Percentiles rank a stretch among this genome's conserved stretches.
These are phyloP conservation scores for Plantago elongata DNA, from an alignment of 257 asterid species.

Conservation along the genomic window DNA sequence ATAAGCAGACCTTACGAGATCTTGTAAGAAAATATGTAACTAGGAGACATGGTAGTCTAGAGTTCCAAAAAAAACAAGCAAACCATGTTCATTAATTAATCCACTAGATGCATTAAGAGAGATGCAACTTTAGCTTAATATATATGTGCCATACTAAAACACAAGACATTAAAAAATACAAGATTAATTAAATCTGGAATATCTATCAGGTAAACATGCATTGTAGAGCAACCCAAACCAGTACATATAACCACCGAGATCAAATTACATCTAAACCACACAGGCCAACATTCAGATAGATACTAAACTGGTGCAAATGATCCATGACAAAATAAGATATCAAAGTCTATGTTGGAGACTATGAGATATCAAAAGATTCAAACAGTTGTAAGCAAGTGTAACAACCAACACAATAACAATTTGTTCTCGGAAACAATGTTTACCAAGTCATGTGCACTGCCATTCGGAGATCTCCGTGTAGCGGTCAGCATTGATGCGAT, in stretches of 20 bases:
- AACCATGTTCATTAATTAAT: background rate
- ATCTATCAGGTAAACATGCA: background rate
- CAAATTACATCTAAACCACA: background rate
- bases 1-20: too few species aligned
- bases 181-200: background rate
- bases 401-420: too few species aligned
- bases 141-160: constrained; percentile 2
- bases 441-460: constrained; percentile 74
- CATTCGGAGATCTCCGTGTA: constrained; percentile 73
- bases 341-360: constrained; percentile 8
- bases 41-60: background rate
- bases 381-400: constrained; percentile 8
- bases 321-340: too few species aligned
- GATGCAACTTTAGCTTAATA: constrained; percentile 12
- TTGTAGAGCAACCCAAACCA: background rate
- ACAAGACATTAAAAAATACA: constrained; percentile 6
- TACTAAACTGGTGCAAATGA: constrained; percentile 14
- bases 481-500: constrained; percentile 74
- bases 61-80: constrained; percentile 8
- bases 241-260: background rate
- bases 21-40: background rate
- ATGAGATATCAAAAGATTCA: constrained; percentile 13
- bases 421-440: constrained; percentile 5
- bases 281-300: background rate
- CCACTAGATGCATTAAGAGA: constrained; percentile 10